These are phyloP conservation scores for Elasticomyces elasticus DNA, from an alignment of 495 filamentous ascomycete species.

Conservation along the genomic window DNA sequence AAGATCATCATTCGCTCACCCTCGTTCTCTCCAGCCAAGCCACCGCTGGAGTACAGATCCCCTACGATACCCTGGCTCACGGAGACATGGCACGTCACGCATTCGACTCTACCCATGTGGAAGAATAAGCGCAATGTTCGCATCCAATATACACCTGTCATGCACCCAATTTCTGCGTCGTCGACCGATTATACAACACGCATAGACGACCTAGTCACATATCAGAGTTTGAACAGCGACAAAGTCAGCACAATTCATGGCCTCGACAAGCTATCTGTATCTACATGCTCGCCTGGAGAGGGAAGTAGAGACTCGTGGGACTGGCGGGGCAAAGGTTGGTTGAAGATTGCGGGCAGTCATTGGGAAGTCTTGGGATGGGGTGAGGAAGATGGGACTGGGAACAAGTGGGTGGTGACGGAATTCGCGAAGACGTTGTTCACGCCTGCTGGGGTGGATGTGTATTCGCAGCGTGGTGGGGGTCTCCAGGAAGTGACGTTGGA, in stretches of 20 bases:
- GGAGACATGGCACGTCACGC: slow-evolving; percentile 64
- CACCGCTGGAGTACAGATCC: slow-evolving; percentile 26
- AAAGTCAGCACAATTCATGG: slow-evolving; percentile 52
- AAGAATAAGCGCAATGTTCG: slow-evolving; percentile 57
- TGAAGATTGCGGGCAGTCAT: slow-evolving; percentile 52
- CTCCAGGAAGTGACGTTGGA: slow-evolving; percentile 39
- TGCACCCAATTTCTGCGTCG: slow-evolving; percentile 18
- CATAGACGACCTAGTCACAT: slow-evolving; percentile 59
- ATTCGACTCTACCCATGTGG: slow-evolving; percentile 73
- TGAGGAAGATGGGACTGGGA: slow-evolving; percentile 34
- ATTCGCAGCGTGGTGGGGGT: slow-evolving; percentile 47
- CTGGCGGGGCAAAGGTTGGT: slow-evolving; percentile 61
- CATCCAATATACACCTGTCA: slow-evolving; percentile 56
- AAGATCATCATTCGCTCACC: slow-evolving; percentile 19
- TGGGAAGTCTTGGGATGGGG: slow-evolving; percentile 72
- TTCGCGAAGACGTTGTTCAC: slow-evolving; percentile 68
- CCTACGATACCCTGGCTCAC: slow-evolving; percentile 51
- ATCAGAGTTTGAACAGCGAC: slow-evolving; percentile 41
- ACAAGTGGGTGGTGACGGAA: slow-evolving; percentile 61
- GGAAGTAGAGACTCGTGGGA: slow-evolving; percentile 46
- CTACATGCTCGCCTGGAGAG: slow-evolving; percentile 21
- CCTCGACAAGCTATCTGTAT: slow-evolving; percentile 44
- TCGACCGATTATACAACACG: slow-evolving; percentile 24
- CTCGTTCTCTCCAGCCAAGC: slow-evolving; percentile 15
- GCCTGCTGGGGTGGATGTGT: slow-evolving; percentile 64